A percentile compares a stretch with the other conserved stretches of the same genome.
Conservation (phyloP, 805 yeast genomes). For the Candida wancherniae region DNA sequence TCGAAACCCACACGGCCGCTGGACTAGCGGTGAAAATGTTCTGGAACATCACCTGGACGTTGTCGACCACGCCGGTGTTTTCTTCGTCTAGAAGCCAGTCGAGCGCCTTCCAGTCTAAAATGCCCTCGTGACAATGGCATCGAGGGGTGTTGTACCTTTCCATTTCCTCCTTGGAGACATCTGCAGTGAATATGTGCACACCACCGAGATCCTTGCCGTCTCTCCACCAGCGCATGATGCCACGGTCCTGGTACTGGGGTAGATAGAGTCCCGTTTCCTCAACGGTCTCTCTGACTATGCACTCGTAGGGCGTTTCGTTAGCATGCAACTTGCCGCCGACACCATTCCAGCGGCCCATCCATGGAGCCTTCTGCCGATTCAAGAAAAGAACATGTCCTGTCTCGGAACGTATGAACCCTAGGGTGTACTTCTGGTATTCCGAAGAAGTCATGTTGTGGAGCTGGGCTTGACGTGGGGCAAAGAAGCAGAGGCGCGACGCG, state of each 20-base stretch:
- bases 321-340: constrained; percentile 41
- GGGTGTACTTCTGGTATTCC: constrained; percentile 17
- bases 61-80: constrained; percentile 39
- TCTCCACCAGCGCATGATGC: constrained; percentile 32
- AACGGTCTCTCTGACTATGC: constrained; percentile 37
- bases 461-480: too few species aligned
- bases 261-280: constrained; percentile 39
- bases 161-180: constrained; percentile 21
- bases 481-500: too few species aligned
- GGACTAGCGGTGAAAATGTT: constrained; percentile 24
- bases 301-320: constrained; percentile 32
- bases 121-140: constrained; percentile 34
- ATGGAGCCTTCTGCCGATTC: constrained; percentile 39
- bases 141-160: constrained; percentile 26
- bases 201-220: constrained; percentile 29
- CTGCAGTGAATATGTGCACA: constrained; percentile 37
- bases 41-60: constrained; percentile 24
- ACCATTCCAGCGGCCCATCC: constrained; percentile 48
- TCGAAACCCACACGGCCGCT: constrained; percentile 21
- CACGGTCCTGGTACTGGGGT: constrained; percentile 27
- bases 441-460: constrained; percentile 11
- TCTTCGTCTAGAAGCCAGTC: constrained; percentile 34
- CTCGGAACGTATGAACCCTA: constrained; percentile 29
- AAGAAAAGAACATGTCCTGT: constrained; percentile 30
- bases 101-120: constrained; percentile 37